These are phyloP conservation scores for Pascua sp. DNA, from an alignment of 1,284 basidiomycete species.

Conservation along the genomic window DNA sequence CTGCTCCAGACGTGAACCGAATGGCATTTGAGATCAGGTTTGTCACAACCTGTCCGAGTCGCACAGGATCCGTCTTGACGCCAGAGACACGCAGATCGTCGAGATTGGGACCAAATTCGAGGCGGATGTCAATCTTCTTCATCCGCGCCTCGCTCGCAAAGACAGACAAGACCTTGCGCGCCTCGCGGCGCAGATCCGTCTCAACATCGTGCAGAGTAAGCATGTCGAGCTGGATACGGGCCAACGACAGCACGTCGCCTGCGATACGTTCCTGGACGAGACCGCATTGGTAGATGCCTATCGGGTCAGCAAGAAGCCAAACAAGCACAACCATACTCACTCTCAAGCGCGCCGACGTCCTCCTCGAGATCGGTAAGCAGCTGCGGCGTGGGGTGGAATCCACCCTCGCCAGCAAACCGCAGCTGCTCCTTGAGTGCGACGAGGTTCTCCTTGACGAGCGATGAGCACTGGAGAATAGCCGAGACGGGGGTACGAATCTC, in stretches of 20 bases:
- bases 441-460: constrained; percentile 33
- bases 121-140: constrained; percentile 20
- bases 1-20: constrained; percentile 23
- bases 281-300: constrained; percentile 42
- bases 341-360: constrained; percentile 36
- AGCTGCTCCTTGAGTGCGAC: constrained; percentile 21
- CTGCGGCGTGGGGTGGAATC: constrained; percentile 15
- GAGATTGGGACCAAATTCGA: constrained; percentile 20
- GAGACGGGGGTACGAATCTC: constrained; percentile 34
- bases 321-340: constrained; percentile 11
- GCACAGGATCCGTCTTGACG: constrained; percentile 34
- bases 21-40: constrained; percentile 32
- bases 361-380: constrained; percentile 37
- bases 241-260: constrained; percentile 49
- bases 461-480: constrained; percentile 34
- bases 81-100: constrained; percentile 1
- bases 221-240: constrained; percentile 47
- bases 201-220: constrained; percentile 27
- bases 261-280: constrained; percentile 51
- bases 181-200: constrained; percentile 34
- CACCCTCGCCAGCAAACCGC: background rate
- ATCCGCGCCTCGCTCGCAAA: constrained; percentile 27
- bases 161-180: constrained; percentile 23
- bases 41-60: constrained; percentile 36
- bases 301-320: background rate